Conservation (phyloP, 164 flowering plant species). For the Dillenia suffruticosa region DNA sequence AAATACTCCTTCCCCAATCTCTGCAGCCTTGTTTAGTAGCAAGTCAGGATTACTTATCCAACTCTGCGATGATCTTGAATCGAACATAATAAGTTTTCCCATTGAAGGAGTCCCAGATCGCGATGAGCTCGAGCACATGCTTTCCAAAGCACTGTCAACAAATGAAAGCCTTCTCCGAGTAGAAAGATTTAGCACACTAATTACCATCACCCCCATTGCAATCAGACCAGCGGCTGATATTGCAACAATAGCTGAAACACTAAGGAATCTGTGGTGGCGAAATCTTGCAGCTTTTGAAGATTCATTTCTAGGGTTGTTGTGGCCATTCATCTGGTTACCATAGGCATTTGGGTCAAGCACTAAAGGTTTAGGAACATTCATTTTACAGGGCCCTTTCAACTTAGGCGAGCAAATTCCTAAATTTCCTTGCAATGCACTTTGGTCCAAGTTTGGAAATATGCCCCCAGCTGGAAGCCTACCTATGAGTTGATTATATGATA, state of each 20-base stretch:
- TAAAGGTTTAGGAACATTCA: slow-evolving; percentile 84
- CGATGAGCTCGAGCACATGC: slow-evolving; percentile 75
- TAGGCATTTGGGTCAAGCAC: slow-evolving; percentile 70
- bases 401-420: slow-evolving; percentile 90
- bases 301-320: slow-evolving; percentile 3
- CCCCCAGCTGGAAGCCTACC: slow-evolving; percentile 77
- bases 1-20: slow-evolving; percentile 75
- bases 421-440: slow-evolving; percentile 72
- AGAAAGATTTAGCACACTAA: slow-evolving; percentile 65
- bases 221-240: slow-evolving; percentile 73
- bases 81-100: slow-evolving; percentile 72
- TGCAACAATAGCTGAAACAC: slow-evolving; percentile 75
- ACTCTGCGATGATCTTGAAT: slow-evolving; percentile 43
- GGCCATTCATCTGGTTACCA: slow-evolving; percentile 27
- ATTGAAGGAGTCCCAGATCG: slow-evolving; percentile 34
- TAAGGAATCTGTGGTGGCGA: slow-evolving; percentile 55
- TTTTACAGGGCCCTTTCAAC: slow-evolving; percentile 73
- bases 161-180: slow-evolving; percentile 58
- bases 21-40: slow-evolving; percentile 69
- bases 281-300: slow-evolving; percentile 10
- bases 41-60: slow-evolving; percentile 43
- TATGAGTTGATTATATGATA: slow-evolving; percentile 68
- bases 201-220: slow-evolving; percentile 54
- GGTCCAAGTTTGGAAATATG: slow-evolving; percentile 65
- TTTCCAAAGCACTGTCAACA: slow-evolving; percentile 63